Base-by-base conservation (phyloP, 768 basidiomycete genomes). In the Tricholoma hemisulphureum region DNA sequence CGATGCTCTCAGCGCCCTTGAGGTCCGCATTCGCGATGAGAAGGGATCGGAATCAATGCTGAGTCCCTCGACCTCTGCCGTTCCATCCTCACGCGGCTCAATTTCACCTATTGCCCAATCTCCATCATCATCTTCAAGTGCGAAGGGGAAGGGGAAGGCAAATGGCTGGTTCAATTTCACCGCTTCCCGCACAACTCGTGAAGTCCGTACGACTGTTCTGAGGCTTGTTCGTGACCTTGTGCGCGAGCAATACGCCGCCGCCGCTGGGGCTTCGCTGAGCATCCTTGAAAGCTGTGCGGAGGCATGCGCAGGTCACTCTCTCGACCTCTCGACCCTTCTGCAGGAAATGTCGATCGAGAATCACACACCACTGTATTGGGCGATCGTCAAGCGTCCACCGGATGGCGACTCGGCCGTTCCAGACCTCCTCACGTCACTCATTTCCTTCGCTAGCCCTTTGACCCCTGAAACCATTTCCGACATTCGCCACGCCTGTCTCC, bases 341-440 rank as follows among this genome's bases (percentile, higher is more conserved):
- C 88, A 89, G 63, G 83, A 88, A 45, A 78, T 71, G 26, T 83
- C 75, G 8, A 83, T 89, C 34, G 89, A 89, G 62, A 75, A 74
- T 0, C 87, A 85, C 63, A 83, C 84, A 0, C 84, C 87, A 0
- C 61, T 91, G 2, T 90, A 90, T 65, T 91, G 89, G 89, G 84
- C 83, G 0, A 83, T 90, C 60, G 71, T 90, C 21, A 88, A 87
- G 56, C 80, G 79, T 2, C 77, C 78, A 0, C 66, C 75, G 6
- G 77, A 80, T 31, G 67, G 67, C 1, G 69, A 74, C 21, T 53
- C 62, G 3, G 64, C 67, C 18, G 65, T 72, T 10, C 73, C 74
- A 1, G 79, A 81, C 59, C 67, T 88, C 4, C 69, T 83, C 18
- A 78, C 80, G 9, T 66, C 72, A 0, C 71, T 90, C 20, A 73